Conservation (phyloP, 441 rosid genomes). For the Kokia cookei region DNA sequence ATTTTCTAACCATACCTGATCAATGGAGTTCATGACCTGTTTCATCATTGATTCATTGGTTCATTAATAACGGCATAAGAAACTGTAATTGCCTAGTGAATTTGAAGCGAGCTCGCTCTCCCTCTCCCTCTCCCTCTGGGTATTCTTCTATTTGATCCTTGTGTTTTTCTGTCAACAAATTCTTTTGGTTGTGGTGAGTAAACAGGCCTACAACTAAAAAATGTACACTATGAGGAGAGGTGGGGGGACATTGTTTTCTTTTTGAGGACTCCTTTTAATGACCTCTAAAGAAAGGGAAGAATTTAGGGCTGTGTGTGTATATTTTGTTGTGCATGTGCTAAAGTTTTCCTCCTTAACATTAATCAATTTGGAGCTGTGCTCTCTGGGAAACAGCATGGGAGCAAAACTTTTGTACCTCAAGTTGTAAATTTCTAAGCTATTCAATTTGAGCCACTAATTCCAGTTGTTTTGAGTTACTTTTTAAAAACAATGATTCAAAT, state of each 20-base stretch:
- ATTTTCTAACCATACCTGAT: slow-evolving; percentile 87
- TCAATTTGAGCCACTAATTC: too few relatives aligned
- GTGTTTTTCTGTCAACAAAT: not conserved
- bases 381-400: not conserved
- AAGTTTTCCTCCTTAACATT: not conserved
- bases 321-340: slow-evolving; percentile 22
- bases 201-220: not conserved
- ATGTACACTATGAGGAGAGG: not conserved
- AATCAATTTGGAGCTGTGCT: not conserved
- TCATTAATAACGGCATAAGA: slow-evolving; percentile 17
- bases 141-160: not conserved
- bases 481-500: too few relatives aligned
- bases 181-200: slow-evolving; percentile 8
- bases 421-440: too few relatives aligned
- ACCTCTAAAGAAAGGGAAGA: slow-evolving; percentile 5
- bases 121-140: slow-evolving; percentile 1
- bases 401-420: not conserved
- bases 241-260: not conserved
- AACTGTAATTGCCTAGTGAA: slow-evolving; percentile 16
- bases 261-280: slow-evolving; percentile 2
- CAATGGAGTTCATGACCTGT: slow-evolving; percentile 64
- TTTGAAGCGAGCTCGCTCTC: slow-evolving; percentile 14
- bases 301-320: slow-evolving; percentile 1
- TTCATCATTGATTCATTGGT: slow-evolving; percentile 27
- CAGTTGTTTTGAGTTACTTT: too few relatives aligned